Percentiles rank a stretch among this genome's conserved stretches.
Conservation (phyloP, 306 rosid genomes). For the Parietaria judaica region DNA sequence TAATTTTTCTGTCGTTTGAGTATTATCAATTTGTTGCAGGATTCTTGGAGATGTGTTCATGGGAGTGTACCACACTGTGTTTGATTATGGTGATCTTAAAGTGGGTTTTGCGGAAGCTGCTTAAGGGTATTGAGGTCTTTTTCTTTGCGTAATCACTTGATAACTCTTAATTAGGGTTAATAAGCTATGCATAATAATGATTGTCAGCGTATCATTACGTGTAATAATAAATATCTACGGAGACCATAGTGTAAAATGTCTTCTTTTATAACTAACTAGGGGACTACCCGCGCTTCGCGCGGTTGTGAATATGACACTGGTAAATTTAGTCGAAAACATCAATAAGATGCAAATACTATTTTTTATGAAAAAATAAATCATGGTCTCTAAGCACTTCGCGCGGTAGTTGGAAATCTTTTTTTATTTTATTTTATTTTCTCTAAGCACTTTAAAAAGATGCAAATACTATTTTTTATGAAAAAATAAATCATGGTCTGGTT, state of each 20-base stretch:
- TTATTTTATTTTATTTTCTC: too few species aligned
- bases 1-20: constrained; percentile 1
- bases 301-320: too few species aligned
- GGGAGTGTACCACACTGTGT: constrained; percentile 78
- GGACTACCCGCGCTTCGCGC: too few species aligned
- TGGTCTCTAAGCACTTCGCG: too few species aligned
- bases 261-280: too few species aligned
- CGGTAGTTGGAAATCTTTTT: too few species aligned
- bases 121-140: constrained; percentile 11
- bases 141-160: background rate
- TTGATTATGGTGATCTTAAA: constrained; percentile 57
- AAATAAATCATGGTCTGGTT: too few species aligned
- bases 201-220: background rate
- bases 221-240: constrained; percentile 2
- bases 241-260: background rate
- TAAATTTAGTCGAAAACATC: too few species aligned
- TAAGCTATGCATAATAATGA: background rate
- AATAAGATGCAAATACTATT: too few species aligned
- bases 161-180: background rate
- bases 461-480: too few species aligned
- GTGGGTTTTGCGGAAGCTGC: constrained; percentile 70
- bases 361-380: too few species aligned
- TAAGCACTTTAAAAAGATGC: too few species aligned
- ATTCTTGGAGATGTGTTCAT: constrained; percentile 82
- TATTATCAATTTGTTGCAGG: constrained; percentile 36